Percentiles rank a stretch among this genome's conserved stretches.
These are phyloP conservation scores for Fonsecaea monophora DNA, from an alignment of 2,329 filamentous ascomycete genomes.

Conservation along the genomic window DNA sequence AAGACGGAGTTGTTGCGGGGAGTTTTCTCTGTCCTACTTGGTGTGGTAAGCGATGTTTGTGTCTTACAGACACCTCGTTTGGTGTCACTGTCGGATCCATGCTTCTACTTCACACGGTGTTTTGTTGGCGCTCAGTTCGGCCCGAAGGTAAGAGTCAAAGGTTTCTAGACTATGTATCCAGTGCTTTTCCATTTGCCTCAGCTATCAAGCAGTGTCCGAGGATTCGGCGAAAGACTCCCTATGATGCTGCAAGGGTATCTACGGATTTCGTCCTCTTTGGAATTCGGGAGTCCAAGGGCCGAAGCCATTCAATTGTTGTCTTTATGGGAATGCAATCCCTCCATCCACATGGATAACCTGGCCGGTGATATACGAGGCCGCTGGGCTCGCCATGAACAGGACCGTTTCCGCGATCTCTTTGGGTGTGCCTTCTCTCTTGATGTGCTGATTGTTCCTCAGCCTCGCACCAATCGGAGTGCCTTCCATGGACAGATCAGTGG, in stretches of 20 bases:
- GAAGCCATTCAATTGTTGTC: not conserved
- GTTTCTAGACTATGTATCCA: not conserved
- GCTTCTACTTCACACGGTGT: not conserved
- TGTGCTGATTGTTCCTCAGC: conserved; percentile 55
- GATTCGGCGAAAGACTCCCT: not conserved
- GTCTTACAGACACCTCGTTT: not conserved
- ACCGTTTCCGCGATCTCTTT: conserved; percentile 59
- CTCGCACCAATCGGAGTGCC: conserved; percentile 55
- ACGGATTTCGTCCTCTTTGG: not conserved
- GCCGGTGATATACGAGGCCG: conserved; percentile 56
- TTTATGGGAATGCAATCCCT: conserved; percentile 38
- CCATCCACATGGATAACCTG: conserved; percentile 58
- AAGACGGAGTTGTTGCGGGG: not conserved
- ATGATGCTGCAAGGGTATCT: not conserved
- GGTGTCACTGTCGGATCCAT: not conserved
- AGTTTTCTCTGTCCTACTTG: not conserved
- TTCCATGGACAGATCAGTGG: conserved; percentile 62
- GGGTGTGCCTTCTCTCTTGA: conserved; percentile 55
- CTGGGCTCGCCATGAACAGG: conserved; percentile 50
- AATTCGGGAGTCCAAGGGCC: not conserved
- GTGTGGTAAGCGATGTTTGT: not conserved
- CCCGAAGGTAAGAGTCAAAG: not conserved
- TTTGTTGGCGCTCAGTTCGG: not conserved
- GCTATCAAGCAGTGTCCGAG: not conserved
- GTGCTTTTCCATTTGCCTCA: not conserved